Evolutionary conservation across 208 protist species (phyloP), one percentile per base, ranked within the genome.

Genomic region (Trypanosoma lewisi): DNA sequence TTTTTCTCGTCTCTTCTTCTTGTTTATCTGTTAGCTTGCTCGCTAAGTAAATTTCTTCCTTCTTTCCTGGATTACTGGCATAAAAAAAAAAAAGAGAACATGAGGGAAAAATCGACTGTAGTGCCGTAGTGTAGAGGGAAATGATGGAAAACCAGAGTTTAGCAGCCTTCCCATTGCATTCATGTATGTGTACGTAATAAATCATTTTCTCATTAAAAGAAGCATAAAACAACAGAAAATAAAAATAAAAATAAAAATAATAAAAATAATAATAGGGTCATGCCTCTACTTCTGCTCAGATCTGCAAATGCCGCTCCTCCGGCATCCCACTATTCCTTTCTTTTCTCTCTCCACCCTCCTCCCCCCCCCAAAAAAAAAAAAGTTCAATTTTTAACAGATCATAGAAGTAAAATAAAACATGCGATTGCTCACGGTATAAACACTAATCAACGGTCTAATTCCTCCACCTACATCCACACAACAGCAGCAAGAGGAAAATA

Each of bases 161-260:
- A n/a, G n/a, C n/a, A n/a, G n/a, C n/a, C n/a, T n/a, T n/a, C n/a
- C 34, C 7, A 14, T 39, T 39, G 34, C 11, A 11, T 39, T 11
- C 11, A 11, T 39, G 11, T 14, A 39, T 39, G 34, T 11, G 34
- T 4, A 11, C 34, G 11, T 37, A 36, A 11, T 54, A 42, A 41
- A 60, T 12, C 7, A 67, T 8, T 41, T n/a, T 25, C n/a, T 27
- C 2, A 57, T 34, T 4, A 61, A 67, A 57, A 68, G 5, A 36
- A 62, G 21, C 19, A 49, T 61, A 17, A 45, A 34, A 60, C 53
- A 42, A 62, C 14, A 66, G 52, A 41, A 52, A 52, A 41, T 4
- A 68, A 47, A 50, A 28, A 61, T 36, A 5, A 54, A 60, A 71
- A 34, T 25, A 31, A 60, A 48, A 42, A 48, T 27, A 34, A 60